Conservation (phyloP, 2,329 filamentous ascomycete genomes). For the Coniochaeta ligniaria region DNA sequence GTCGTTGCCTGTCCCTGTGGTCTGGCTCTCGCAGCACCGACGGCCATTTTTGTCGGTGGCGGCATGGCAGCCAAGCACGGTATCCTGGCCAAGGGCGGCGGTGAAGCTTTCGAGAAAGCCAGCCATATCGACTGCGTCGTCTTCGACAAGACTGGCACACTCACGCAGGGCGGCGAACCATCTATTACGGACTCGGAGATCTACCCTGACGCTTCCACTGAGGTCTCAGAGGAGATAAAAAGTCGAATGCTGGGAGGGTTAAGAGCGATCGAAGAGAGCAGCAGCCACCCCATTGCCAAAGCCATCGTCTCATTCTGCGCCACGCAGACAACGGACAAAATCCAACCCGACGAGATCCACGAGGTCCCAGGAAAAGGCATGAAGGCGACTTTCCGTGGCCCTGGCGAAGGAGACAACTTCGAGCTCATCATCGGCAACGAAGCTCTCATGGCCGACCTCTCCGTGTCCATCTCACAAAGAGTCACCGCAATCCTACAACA, state of each 20-base stretch:
- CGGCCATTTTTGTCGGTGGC: constrained; percentile 76
- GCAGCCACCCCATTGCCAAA: constrained; percentile 67
- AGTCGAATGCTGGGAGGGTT: constrained; percentile 43
- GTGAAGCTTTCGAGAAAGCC: constrained; percentile 80
- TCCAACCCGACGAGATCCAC: constrained; percentile 38
- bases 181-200: constrained; percentile 51
- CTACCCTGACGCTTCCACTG: constrained; percentile 21
- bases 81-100: constrained; percentile 76
- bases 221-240: constrained; percentile 16
- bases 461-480: constrained; percentile 28
- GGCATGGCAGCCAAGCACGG: constrained; percentile 73
- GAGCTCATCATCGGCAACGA: constrained; percentile 68
- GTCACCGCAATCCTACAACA: constrained; percentile 31
- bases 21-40: constrained; percentile 76
- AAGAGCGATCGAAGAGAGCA: constrained; percentile 60
- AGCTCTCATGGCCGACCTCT: constrained; percentile 50
- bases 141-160: constrained; percentile 83
- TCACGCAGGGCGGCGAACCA: constrained; percentile 68
- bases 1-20: constrained; percentile 84
- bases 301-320: constrained; percentile 60
- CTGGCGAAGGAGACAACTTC: constrained; percentile 24
- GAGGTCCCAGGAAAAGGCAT: constrained; percentile 69
- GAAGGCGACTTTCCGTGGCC: constrained; percentile 41
- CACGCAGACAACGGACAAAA: constrained; percentile 18
- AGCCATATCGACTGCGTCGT: constrained; percentile 72